Percentiles rank a stretch among this genome's conserved stretches.
These are phyloP conservation scores for Monascus ruber DNA, from an alignment of 2,329 filamentous ascomycete genomes.

Conservation along the genomic window DNA sequence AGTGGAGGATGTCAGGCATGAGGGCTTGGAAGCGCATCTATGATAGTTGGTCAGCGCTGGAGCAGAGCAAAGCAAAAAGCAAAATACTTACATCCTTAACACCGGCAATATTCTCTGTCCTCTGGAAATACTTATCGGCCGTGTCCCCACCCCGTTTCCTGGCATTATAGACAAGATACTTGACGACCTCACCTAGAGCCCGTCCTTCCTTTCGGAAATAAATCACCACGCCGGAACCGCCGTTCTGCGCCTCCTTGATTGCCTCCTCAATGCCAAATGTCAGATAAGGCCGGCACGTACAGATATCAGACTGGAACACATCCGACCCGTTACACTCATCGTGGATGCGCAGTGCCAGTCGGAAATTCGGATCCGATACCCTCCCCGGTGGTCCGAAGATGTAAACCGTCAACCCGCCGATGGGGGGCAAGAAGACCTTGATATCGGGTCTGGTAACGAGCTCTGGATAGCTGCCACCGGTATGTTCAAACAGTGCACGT, in stretches of 20 bases:
- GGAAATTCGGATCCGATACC: slow-evolving; percentile 75
- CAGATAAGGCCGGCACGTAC: slow-evolving; percentile 82
- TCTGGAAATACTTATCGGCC: slow-evolving; percentile 62
- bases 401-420: slow-evolving; percentile 91
- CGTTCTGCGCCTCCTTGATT: slow-evolving; percentile 90
- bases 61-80: neutral
- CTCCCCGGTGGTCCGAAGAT: slow-evolving; percentile 92
- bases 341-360: slow-evolving; percentile 73
- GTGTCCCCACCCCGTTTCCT: slow-evolving; percentile 32
- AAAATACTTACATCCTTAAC: slow-evolving; percentile 52
- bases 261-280: slow-evolving; percentile 97
- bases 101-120: slow-evolving; percentile 96
- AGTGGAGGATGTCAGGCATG: slow-evolving; percentile 96
- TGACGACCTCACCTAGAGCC: slow-evolving; percentile 88
- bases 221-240: slow-evolving; percentile 88
- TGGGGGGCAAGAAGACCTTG: slow-evolving; percentile 90
- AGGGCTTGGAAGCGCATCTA: slow-evolving; percentile 94
- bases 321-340: slow-evolving; percentile 92
- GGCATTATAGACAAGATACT: slow-evolving; percentile 58
- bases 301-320: slow-evolving; percentile 96
- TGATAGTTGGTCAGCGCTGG: neutral
- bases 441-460: slow-evolving; percentile 89
- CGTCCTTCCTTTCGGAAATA: slow-evolving; percentile 98
- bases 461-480: slow-evolving; percentile 91
- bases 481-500: slow-evolving; percentile 84